Conservation (phyloP, 768 basidiomycete species). For the Arthromyces matolae region DNA sequence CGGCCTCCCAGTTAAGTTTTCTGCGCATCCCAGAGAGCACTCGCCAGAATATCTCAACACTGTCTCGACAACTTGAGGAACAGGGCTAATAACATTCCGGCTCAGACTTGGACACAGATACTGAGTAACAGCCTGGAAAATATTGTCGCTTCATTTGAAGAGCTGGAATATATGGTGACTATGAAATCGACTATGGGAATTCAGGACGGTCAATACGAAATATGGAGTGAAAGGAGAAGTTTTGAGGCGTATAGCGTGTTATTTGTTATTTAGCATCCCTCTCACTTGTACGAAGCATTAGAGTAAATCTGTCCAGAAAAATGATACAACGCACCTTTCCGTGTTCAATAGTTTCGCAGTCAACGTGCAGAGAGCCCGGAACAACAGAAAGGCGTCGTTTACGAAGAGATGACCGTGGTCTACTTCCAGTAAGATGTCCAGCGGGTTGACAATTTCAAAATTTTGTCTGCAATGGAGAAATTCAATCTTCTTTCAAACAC, state of each 20-base stretch:
- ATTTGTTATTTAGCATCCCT: conserved; percentile 93
- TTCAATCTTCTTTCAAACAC: no score
- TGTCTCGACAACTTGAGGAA: conserved; percentile 95
- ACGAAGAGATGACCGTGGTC: conserved; percentile 60
- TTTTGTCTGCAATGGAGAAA: no score
- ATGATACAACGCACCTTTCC: conserved; percentile 67
- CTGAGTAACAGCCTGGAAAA: conserved; percentile 94
- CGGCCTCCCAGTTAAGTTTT: conserved; percentile 85
- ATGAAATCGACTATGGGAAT: conserved; percentile 87
- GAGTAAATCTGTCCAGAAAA: no score
- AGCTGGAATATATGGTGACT: conserved; percentile 89
- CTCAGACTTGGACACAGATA: conserved; percentile 92
- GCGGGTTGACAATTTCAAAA: conserved; percentile 32
- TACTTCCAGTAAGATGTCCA: conserved; percentile 30
- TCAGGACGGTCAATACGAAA: conserved; percentile 86
- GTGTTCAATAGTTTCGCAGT: conserved; percentile 95
- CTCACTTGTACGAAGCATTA: conserved; percentile 59
- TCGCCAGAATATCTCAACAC: conserved; percentile 98
- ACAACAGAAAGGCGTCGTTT: conserved; percentile 97
- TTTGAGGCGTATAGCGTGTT: conserved; percentile 97
- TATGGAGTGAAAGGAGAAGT: conserved; percentile 91
- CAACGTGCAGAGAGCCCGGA: conserved; percentile 93
- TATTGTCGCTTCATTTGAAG: conserved; percentile 80
- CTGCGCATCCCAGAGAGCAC: conserved; percentile 92
- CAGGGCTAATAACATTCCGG: conserved; percentile 92